Base-by-base conservation (phyloP, 106 monocot genomes). In the Dendrobium catenatum region DNA sequence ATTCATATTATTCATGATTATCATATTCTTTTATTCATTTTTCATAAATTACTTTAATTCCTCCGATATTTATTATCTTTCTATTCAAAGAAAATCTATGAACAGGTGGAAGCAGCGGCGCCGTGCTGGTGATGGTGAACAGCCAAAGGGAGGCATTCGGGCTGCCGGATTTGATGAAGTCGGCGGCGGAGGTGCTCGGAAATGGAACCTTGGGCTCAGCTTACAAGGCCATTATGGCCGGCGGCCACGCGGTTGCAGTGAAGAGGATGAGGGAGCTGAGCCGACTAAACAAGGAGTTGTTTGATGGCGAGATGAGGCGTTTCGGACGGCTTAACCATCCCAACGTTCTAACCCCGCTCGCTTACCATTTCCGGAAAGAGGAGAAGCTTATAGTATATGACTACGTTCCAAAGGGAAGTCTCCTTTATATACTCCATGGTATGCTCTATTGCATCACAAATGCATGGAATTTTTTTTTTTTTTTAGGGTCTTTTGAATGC, bases 341-440 rank as follows among this genome's bases (percentile, higher is more conserved):
- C 20, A 93, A 93, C 42, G 80, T 93, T 1, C 80, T 90, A 9
- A 49, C 93, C 8, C 90, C 90, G 4, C 29, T 93, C 4, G 93
- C 85, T 9, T 93, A 85, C 79, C 90, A 93, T 74, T 90, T 82
- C 80, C 68, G 88, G 43, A 87, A 89, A 46, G 88, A 90, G 51
- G 93, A 93, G 85, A 90, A 90, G 85, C 89, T 93, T 47, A 26
- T 93, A 33, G 82, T 93, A 42, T 87, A 80, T 22, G 93, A 93
- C 70, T 90, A 83, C 81, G 46, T 90, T 27, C 83, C 85, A 0
- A 86, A 81, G 54, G 93, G 93, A 44, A 90, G 88, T 85, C 75
- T 93, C 4, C 81, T 85, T 59, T 89, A 87, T 54, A 6, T 89
- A 27, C 88, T 93, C 37, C 93, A 93, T 40, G 93, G 93, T 93